Percentiles rank a stretch among this genome's conserved stretches.
Conservation (phyloP, 352 stramenopile genomes). For the Stephanocyclus meneghinianus region DNA sequence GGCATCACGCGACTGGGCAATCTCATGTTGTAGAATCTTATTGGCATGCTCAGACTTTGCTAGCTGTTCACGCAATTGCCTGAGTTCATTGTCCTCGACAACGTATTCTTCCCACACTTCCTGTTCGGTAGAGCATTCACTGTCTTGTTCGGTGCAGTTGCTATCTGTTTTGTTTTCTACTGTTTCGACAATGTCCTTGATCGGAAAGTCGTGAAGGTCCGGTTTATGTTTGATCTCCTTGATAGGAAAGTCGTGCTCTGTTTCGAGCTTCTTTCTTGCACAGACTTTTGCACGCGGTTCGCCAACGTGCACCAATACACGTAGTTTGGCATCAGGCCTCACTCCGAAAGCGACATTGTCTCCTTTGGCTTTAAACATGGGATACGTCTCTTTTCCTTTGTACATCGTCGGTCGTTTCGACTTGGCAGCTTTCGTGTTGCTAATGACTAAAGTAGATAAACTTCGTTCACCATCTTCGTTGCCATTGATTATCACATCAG, state of each 20-base stretch:
- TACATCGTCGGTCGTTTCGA: background rate
- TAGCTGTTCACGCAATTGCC: conserved; percentile 14
- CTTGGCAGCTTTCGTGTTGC: background rate
- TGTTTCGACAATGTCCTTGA: background rate
- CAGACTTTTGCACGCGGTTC: background rate
- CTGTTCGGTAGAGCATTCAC: background rate
- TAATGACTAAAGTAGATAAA: conserved; percentile 15
- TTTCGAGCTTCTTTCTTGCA: background rate
- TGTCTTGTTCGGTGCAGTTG: background rate
- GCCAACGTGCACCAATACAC: conserved; percentile 12
- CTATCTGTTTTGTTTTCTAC: conserved; percentile 10
- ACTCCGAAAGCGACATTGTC: conserved; percentile 14
- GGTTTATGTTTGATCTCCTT: background rate
- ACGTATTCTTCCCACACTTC: conserved; percentile 32
- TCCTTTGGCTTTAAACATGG: conserved; percentile 21
- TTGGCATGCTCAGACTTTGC: conserved; percentile 20
- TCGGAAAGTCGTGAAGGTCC: background rate
- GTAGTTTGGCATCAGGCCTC: conserved; percentile 2
- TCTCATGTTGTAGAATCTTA: conserved; percentile 12
- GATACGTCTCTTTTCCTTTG: conserved; percentile 7
- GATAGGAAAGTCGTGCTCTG: background rate
- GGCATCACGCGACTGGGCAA: background rate
- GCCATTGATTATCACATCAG: conserved; percentile 34
- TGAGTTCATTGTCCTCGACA: conserved; percentile 7
- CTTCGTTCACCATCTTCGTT: conserved; percentile 28